Evolutionary conservation across 306 rosid species (phyloP), one percentile per base, ranked within the genome.

Genomic region (Cyamopsis tetragonoloba): DNA sequence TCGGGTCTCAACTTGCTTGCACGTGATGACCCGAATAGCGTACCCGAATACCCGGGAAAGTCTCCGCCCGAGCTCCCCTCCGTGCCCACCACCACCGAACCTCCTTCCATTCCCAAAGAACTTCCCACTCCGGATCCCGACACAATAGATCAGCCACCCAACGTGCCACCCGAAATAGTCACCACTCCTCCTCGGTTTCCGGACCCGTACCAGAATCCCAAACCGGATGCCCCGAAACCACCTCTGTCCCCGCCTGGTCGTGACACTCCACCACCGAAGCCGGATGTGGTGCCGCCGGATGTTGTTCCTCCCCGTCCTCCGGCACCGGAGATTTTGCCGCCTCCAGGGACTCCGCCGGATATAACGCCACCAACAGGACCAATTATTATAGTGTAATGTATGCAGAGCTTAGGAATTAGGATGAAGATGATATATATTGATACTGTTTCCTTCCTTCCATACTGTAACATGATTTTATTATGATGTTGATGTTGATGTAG

Each of bases 251-350:
- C 84, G 0, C 79, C 79, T 2, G 77, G 79, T 0, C 74, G 48
- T 0, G 83, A 84, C 5, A 63, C 50, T 0, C 86, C 83, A 1
- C 39, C 19, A 10, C 87, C 82, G 0, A 61, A 26, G 17, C 87
- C 87, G 0, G 85, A 66, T 0, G 50, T 41, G 13, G 6, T 72
- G 35, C 92, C 84, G 0, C 86, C 89, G 2, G 87, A 77, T 12
- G 39, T 69, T 8, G 56, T 74, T 27, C 91, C 87, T 0, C 91
- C 81, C 12, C 80, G 64, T 9, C 78, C 80, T 1, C 84, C 86
- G 2, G 66, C 68, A 34, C 90, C 90, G 5, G 91, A 75, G 19
- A 70, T 76, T 8, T 43, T 83, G 7, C 91, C 86, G 2, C 90
- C 83, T 5, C 84, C 87, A 0, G 54, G 59, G 0, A 62, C 17